A percentile compares a stretch with the other conserved stretches of the same genome.
These are phyloP conservation scores for Phymatotrichopsis omnivora DNA, from an alignment of 2,329 filamentous ascomycete species.

Conservation along the genomic window DNA sequence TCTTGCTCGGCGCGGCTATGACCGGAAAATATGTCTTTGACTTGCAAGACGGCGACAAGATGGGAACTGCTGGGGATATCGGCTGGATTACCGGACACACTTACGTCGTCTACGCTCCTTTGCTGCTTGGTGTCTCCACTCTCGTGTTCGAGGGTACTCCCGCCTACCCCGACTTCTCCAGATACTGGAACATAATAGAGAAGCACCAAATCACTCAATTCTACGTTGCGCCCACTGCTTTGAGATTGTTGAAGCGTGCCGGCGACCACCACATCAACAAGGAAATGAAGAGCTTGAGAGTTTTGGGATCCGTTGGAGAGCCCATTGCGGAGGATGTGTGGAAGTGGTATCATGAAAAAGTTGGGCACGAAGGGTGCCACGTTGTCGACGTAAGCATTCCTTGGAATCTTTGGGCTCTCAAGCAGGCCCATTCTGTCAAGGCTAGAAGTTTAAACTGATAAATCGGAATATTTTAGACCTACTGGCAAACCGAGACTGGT, in stretches of 20 bases:
- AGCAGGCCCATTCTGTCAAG: no score
- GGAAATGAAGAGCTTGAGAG: constrained; percentile 77
- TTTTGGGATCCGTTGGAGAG: constrained; percentile 91
- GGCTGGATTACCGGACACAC: constrained; percentile 99
- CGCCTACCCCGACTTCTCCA: constrained; percentile 92
- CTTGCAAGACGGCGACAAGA: constrained; percentile 84
- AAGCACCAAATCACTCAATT: constrained; percentile 95
- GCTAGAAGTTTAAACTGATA: not conserved
- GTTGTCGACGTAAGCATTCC: constrained; percentile 71
- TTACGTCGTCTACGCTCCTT: constrained; percentile 92
- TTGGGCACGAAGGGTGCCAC: constrained; percentile 87
- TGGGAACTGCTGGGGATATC: constrained; percentile 97
- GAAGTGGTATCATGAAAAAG: constrained; percentile 98
- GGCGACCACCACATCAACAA: constrained; percentile 86
- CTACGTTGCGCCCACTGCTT: constrained; percentile 91
- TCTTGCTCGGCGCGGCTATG: constrained; percentile 82
- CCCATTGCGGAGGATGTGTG: constrained; percentile 96
- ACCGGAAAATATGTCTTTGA: constrained; percentile 99
- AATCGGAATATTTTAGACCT: constrained; percentile 53
- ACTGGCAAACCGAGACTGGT: constrained; percentile 99
- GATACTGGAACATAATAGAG: constrained; percentile 97
- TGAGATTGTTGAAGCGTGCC: constrained; percentile 88
- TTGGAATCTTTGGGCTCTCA: not conserved
- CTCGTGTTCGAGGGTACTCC: constrained; percentile 98
- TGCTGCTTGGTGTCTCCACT: constrained; percentile 84